phyloP scores from a whole-genome alignment of 1,139 yeast genomes.

The Suhomyces terraborum region DNA sequence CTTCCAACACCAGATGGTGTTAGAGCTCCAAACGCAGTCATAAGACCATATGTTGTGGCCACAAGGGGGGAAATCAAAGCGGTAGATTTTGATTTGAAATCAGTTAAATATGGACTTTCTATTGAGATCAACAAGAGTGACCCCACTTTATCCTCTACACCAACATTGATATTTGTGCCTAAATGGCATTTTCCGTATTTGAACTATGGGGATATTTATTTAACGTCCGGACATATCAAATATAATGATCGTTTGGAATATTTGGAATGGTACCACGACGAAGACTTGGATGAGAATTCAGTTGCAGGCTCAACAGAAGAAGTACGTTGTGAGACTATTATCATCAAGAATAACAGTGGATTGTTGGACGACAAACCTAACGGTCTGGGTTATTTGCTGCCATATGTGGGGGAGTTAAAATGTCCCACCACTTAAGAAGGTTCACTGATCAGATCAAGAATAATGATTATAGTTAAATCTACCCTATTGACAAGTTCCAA shows the following conservation, averaged over 20 bases:
- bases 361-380: slow-evolving; percentile 30
- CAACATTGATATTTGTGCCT: slow-evolving; percentile 71
- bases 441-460: too few relatives aligned
- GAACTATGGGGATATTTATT: slow-evolving; percentile 44
- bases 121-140: slow-evolving; percentile 29
- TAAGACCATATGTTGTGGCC: slow-evolving; percentile 71
- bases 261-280: slow-evolving; percentile 69
- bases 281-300: slow-evolving; percentile 12
- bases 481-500: too few relatives aligned
- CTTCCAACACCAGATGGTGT: slow-evolving; percentile 59
- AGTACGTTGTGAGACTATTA: slow-evolving; percentile 31
- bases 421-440: slow-evolving; percentile 30
- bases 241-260: slow-evolving; percentile 54
- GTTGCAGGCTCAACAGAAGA: slow-evolving; percentile 4
- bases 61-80: slow-evolving; percentile 54
- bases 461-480: too few relatives aligned
- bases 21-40: slow-evolving; percentile 67
- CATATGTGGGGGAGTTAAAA: slow-evolving; percentile 18
- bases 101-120: slow-evolving; percentile 49
- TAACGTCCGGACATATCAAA: slow-evolving; percentile 58
- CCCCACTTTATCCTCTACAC: slow-evolving; percentile 26
- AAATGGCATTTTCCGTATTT: slow-evolving; percentile 61
- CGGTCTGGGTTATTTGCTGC: slow-evolving; percentile 14
- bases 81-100: slow-evolving; percentile 57
- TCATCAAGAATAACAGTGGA: slow-evolving; percentile 44